Conservation (phyloP, 306 rosid genomes). For the Castanospermum australe region DNA sequence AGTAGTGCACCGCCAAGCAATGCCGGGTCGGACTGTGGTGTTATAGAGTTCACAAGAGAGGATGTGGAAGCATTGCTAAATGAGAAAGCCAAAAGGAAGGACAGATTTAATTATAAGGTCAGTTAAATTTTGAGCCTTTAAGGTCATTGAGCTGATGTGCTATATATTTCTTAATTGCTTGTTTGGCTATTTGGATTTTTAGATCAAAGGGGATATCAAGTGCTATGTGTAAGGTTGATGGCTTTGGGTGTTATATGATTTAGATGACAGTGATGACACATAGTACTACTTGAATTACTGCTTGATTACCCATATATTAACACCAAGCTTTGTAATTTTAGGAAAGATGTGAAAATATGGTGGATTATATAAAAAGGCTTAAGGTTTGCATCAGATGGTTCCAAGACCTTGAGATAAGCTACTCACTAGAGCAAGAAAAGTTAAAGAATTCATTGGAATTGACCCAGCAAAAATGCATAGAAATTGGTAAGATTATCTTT, state of each 20-base stretch:
- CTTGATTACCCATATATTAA: not conserved
- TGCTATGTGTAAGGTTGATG: not conserved
- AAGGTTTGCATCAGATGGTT: slow-evolving; percentile 90
- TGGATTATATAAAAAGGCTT: slow-evolving; percentile 86
- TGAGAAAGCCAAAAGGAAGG: slow-evolving; percentile 82
- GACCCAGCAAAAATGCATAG: slow-evolving; percentile 64
- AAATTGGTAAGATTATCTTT: slow-evolving; percentile 58
- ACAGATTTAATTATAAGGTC: slow-evolving; percentile 94
- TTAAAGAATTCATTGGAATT: slow-evolving; percentile 64
- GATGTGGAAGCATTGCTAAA: slow-evolving; percentile 84
- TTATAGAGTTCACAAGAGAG: slow-evolving; percentile 86
- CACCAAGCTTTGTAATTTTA: slow-evolving; percentile 23
- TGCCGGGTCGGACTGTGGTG: slow-evolving; percentile 87
- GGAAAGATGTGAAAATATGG: slow-evolving; percentile 94
- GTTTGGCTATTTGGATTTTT: slow-evolving; percentile 21
- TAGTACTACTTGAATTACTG: not conserved
- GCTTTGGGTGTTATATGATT: slow-evolving; percentile 6
- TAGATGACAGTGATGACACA: not conserved
- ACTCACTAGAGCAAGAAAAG: slow-evolving; percentile 78
- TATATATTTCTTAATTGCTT: not conserved
- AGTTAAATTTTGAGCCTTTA: slow-evolving; percentile 23
- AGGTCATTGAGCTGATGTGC: not conserved
- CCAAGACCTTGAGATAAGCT: slow-evolving; percentile 87
- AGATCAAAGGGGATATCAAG: not conserved
- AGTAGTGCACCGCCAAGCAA: slow-evolving; percentile 79